Conservation (phyloP, 2,329 filamentous ascomycete genomes). For the Pyricularia sp. region DNA sequence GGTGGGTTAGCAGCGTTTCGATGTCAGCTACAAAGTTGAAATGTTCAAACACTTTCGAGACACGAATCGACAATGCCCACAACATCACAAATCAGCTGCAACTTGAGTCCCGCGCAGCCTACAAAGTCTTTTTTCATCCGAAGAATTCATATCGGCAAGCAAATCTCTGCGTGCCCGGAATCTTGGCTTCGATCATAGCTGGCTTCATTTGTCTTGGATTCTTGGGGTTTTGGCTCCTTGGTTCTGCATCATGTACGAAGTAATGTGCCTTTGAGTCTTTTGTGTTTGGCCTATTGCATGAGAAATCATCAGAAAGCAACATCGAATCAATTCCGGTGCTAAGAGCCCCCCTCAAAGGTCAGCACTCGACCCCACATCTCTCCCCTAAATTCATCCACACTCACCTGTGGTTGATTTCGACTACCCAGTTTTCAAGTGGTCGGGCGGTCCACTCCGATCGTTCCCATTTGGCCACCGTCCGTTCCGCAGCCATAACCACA, state of each 20-base stretch:
- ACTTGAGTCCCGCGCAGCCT: neutral
- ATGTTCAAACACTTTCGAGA: conserved; percentile 15
- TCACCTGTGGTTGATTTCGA: neutral
- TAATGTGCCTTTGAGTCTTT: neutral
- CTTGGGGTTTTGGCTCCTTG: neutral
- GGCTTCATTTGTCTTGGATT: conserved; percentile 9
- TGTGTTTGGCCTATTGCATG: neutral
- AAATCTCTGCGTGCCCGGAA: neutral
- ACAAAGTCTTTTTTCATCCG: neutral
- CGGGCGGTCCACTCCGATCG: neutral
- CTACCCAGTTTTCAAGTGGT: neutral
- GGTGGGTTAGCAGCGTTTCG: neutral
- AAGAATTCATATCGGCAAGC: conserved; percentile 4
- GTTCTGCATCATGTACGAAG: neutral
- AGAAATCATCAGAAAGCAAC: neutral
- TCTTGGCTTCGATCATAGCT: neutral
- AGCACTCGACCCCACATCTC: neutral
- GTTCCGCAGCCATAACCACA: neutral
- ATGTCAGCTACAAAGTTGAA: neutral
- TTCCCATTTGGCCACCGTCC: neutral
- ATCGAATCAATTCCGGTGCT: neutral
- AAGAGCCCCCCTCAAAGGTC: neutral
- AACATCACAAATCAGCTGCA: conserved; percentile 5
- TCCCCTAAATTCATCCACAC: neutral
- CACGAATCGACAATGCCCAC: conserved; percentile 6